Evolutionary conservation across 2,329 filamentous ascomycete species (phyloP).

Genomic region (Penicillium palitans): DNA sequence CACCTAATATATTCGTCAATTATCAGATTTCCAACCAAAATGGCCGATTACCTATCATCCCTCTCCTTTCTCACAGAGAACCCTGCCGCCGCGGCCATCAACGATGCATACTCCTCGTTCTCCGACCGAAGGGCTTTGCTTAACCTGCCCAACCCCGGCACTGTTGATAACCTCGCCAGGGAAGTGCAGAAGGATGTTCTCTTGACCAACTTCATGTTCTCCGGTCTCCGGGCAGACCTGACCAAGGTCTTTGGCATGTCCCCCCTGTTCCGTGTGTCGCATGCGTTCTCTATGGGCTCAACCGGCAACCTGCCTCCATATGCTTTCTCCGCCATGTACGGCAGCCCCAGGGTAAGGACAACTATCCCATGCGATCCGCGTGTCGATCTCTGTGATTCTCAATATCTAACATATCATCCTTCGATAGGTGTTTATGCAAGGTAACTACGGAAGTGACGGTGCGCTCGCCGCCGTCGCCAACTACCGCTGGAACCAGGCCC

Average conservation of each 20-base stretch:
- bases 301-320: conserved; percentile 86
- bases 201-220: conserved; percentile 95
- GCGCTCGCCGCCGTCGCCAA: conserved; percentile 87
- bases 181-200: conserved; percentile 97
- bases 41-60: conserved; percentile 49
- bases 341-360: conserved; percentile 76
- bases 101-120: conserved; percentile 78
- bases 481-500: conserved; percentile 77
- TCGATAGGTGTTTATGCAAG: conserved; percentile 85
- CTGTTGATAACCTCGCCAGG: conserved; percentile 81
- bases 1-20: conserved; percentile 19
- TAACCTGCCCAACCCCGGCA: conserved; percentile 87
- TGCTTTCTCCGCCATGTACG: conserved; percentile 90
- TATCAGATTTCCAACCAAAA: conserved; percentile 30
- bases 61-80: conserved; percentile 72
- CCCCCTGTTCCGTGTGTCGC: conserved; percentile 94
- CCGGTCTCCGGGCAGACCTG: conserved; percentile 90
- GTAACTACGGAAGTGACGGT: conserved; percentile 90
- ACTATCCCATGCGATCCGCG: background rate
- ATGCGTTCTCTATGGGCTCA: conserved; percentile 89
- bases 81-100: conserved; percentile 66
- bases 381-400: background rate
- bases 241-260: conserved; percentile 94
- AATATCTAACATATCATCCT: background rate
- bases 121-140: conserved; percentile 83